A percentile compares a stretch with the other conserved stretches of the same genome.
These are phyloP conservation scores for Heterobasidion parviporum DNA, from an alignment of 1,284 basidiomycete species.

Conservation along the genomic window DNA sequence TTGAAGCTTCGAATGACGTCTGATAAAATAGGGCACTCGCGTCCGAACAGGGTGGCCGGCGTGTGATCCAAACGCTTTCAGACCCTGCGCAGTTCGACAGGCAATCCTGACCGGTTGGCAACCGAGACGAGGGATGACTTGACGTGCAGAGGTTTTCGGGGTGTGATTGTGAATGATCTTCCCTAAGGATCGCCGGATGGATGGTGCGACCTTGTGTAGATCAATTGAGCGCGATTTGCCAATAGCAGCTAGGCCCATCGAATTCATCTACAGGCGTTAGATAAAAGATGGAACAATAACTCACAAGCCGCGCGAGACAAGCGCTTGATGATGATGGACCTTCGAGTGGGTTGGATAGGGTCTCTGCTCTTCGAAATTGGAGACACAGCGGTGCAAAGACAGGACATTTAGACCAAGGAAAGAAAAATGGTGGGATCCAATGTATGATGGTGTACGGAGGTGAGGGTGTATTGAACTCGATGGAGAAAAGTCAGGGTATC, in stretches of 20 bases:
- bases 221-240: not conserved
- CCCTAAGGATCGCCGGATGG: not conserved
- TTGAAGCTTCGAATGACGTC: not conserved
- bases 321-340: not conserved
- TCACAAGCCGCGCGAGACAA: not conserved
- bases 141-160: not conserved
- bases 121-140: not conserved
- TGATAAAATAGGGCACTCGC: not conserved
- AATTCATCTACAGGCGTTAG: not conserved
- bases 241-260: not conserved
- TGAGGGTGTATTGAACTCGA: not conserved
- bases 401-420: not conserved
- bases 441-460: not conserved
- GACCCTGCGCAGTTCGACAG: not conserved
- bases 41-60: not conserved
- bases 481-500: not conserved
- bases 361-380: not conserved
- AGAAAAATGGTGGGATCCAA: not conserved
- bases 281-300: not conserved
- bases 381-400: not conserved
- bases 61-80: not conserved
- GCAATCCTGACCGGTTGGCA: not conserved
- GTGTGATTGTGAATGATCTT: not conserved
- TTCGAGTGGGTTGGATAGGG: not conserved
- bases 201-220: not conserved